Evolutionary conservation across 768 basidiomycete genomes (phyloP).

Genomic region (Lactarius sp.): DNA sequence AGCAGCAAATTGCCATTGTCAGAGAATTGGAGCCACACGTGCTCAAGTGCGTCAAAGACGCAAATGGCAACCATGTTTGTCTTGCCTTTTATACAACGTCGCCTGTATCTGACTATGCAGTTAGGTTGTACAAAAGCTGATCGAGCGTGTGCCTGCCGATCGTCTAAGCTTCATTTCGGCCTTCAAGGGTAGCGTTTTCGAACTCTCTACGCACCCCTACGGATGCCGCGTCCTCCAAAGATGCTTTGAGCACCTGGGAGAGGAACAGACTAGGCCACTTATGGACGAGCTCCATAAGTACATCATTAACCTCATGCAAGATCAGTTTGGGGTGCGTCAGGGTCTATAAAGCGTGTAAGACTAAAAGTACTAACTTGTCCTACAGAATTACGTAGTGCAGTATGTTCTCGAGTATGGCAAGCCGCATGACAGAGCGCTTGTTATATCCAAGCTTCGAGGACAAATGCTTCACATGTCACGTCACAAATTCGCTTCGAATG

Average conservation of each 20-base stretch:
- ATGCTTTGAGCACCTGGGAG: conserved; percentile 80
- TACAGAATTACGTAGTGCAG: conserved; percentile 91
- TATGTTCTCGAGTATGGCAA: conserved; percentile 83
- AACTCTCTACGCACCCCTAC: conserved; percentile 83
- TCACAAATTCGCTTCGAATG: conserved; percentile 95
- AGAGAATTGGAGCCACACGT: conserved; percentile 76
- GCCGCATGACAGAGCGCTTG: conserved; percentile 57
- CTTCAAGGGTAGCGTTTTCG: conserved; percentile 74
- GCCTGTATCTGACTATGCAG: conserved; percentile 13
- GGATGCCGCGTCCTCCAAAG: conserved; percentile 94
- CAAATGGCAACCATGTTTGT: conserved; percentile 90
- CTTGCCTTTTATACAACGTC: background rate
- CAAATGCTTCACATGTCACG: conserved; percentile 75
- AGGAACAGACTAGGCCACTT: conserved; percentile 59
- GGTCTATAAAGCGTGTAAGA: background rate
- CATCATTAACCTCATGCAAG: conserved; percentile 71
- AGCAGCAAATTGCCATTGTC: conserved; percentile 73
- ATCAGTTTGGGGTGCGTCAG: conserved; percentile 81
- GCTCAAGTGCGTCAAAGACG: conserved; percentile 81
- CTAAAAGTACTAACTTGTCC: conserved; percentile 23
- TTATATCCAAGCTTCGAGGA: conserved; percentile 67
- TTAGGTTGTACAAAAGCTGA: conserved; percentile 83
- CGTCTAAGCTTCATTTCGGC: conserved; percentile 67
- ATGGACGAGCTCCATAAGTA: conserved; percentile 79
- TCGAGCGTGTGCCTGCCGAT: conserved; percentile 75